Evolutionary conservation across 768 basidiomycete genomes (phyloP), one percentile per base, ranked within the genome.

Genomic region (Piloderma croceum): DNA sequence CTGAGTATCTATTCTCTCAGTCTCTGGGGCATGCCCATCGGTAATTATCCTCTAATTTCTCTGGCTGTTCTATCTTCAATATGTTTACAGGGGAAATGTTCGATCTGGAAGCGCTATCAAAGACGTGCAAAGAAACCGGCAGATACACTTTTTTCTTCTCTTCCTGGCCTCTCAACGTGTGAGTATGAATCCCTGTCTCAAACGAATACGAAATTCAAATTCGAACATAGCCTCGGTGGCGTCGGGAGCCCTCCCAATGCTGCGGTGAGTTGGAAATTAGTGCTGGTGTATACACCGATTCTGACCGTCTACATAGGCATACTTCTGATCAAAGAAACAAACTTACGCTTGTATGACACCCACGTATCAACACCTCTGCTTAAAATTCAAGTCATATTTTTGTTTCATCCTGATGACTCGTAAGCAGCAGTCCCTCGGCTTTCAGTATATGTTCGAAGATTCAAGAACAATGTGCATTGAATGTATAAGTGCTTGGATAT

Each of bases 131-230:
- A 4, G 71, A 73, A 45, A 74, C 72, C 2, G 70, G 73, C 4
- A 61, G 80, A 49, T 84, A 81, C 54, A 79, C 78, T 7, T 83
- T 87, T 58, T 85, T 84, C 70, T 83, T 85, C 61, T 71, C 80
- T 1, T 83, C 80, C 3, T 83, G 79, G 81, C 82, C 83, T 1
- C 63, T 87, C 46, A 74, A 82, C 55, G 76, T 85, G 81, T 82
- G 48, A 50, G 78, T 59, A 6, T 18, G 20, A n/a, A 32, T 17
- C 20, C 20, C 20, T 31, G 36, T 41, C 44, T 43, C 49, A 31
- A 12, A 40, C 29, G 7, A 44, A 34, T 2, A n/a, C n/a, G n/a
- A n/a, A n/a, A n/a, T n/a, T n/a, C n/a, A n/a, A n/a, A n/a, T n/a
- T n/a, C n/a, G n/a, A n/a, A 9, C 27, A 47, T 17, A 79, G 80